Base-by-base conservation (phyloP, 1,139 yeast genomes). In the Trichomonascaceae sp. region DNA sequence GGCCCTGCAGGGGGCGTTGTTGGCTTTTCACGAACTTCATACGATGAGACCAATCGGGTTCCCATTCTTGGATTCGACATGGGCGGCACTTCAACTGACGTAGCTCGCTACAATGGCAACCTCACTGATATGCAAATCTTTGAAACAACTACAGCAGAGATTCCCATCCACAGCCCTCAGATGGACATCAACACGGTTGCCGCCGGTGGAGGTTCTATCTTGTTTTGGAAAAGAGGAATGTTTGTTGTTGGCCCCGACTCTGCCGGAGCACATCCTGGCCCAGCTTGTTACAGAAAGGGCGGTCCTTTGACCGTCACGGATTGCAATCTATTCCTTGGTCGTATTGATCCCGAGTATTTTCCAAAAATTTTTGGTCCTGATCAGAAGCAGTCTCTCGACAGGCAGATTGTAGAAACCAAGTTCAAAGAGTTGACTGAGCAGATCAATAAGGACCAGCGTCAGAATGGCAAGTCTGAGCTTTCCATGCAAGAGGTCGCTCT, bases 1-100 rank as follows among this genome's bases (percentile, higher is more conserved):
- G 76, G 76, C 4, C 76, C 76, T 13, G 76, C 76, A 22, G 76
- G 76, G 20, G 76, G 76, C 17, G 75, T 71, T 8, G 74, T 70
- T 8, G 76, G 76, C 6, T 65, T 64, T 35, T 69, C 74, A 1
- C 56, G 57, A 34, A 70, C 76, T 1, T 60, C 71, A 9, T 69
- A 56, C 42, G 37, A 39, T 22, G 39, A 37, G 5, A 39, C 42
- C 29, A 20, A 20, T 11, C 11, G 9, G 11, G 9, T 6, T 20
- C 51, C 37, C 40, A 60, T 67, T 14, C 60, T 70, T 26, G 76
- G 76, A 0, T 71, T 71, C 43, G 76, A 70, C 50, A 70, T 70
- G 75, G 76, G 76, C 17, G 76, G 76, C 22, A 70, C 76, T 3
- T 68, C 74, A 1, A 70, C 76, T 0, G 76, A 70, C 50, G 76